These are phyloP conservation scores for Huiozyma sinensis DNA, from an alignment of 805 yeast species.

Conservation along the genomic window DNA sequence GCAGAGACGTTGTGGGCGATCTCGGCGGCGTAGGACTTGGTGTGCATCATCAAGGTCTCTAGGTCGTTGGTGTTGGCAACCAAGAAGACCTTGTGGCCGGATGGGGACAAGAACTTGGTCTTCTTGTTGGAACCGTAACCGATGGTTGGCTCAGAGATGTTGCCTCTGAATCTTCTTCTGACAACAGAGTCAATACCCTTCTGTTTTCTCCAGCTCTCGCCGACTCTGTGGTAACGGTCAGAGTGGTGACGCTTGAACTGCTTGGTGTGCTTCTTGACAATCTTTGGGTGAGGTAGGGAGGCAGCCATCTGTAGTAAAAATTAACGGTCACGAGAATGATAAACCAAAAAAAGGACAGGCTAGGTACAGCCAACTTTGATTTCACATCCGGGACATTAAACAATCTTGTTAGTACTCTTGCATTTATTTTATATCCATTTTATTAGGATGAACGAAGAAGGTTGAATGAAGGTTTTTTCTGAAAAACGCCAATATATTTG, in stretches of 20 bases:
- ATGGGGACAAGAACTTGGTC: conserved; percentile 91
- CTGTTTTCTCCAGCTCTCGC: conserved; percentile 99
- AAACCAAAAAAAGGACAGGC: no score
- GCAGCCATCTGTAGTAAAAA: conserved; percentile 65
- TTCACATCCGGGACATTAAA: not conserved
- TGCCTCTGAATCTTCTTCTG: conserved; percentile 99
- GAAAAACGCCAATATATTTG: no score
- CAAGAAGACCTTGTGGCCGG: conserved; percentile 96
- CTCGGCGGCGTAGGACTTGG: conserved; percentile 99
- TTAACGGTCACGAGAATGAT: no score
- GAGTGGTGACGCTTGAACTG: conserved; percentile 99
- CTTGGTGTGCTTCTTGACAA: conserved; percentile 98
- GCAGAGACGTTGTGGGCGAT: conserved; percentile 98
- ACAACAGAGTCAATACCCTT: conserved; percentile 99
- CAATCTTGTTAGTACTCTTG: not conserved
- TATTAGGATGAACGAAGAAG: no score
- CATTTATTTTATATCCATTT: no score
- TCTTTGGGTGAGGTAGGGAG: conserved; percentile 96
- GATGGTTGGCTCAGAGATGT: conserved; percentile 96
- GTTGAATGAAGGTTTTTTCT: no score
- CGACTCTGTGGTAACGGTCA: conserved; percentile 97
- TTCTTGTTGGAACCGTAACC: conserved; percentile 99
- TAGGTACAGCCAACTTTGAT: no score
- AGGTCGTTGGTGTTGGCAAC: conserved; percentile 89
- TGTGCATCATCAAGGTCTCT: conserved; percentile 92